These are phyloP conservation scores for Smittium mucronatum DNA, from an alignment of 371 early-diverging fungal species.

Conservation along the genomic window DNA sequence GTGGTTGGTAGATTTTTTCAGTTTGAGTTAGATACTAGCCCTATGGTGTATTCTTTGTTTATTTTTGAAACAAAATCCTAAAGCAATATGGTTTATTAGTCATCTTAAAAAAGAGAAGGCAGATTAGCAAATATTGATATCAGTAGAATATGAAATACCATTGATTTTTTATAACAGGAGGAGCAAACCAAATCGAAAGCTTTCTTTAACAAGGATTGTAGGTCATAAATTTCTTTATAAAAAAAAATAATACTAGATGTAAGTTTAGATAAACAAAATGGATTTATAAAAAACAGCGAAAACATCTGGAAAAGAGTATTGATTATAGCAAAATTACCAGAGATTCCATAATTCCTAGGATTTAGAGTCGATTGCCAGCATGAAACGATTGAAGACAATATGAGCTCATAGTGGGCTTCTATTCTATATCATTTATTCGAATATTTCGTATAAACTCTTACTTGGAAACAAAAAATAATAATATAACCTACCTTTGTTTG, in stretches of 20 bases:
- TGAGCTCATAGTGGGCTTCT: not conserved
- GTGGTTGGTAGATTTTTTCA: too few relatives aligned
- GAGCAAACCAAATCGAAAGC: slow-evolving; percentile 2
- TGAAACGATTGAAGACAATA: not conserved
- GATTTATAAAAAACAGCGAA: too few relatives aligned
- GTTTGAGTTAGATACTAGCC: too few relatives aligned
- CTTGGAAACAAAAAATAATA: not conserved
- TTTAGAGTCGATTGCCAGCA: slow-evolving; percentile 10
- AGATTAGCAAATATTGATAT: too few relatives aligned
- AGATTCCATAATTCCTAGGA: not conserved
- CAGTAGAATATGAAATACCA: too few relatives aligned
- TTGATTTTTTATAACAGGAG: not conserved
- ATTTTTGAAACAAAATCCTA: not conserved
- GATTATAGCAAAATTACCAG: not conserved
- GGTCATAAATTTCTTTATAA: not conserved
- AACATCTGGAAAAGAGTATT: too few relatives aligned
- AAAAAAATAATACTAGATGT: too few relatives aligned
- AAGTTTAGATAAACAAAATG: too few relatives aligned
- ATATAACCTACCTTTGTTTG: not conserved
- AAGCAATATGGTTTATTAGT: too few relatives aligned
- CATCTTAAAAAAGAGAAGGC: too few relatives aligned
- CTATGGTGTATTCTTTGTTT: not conserved
- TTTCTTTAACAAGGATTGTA: not conserved
- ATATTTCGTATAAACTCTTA: not conserved
- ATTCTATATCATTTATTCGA: not conserved